phyloP scores from a whole-genome alignment of 208 protist genomes.

The Acanthamoeba quina region DNA sequence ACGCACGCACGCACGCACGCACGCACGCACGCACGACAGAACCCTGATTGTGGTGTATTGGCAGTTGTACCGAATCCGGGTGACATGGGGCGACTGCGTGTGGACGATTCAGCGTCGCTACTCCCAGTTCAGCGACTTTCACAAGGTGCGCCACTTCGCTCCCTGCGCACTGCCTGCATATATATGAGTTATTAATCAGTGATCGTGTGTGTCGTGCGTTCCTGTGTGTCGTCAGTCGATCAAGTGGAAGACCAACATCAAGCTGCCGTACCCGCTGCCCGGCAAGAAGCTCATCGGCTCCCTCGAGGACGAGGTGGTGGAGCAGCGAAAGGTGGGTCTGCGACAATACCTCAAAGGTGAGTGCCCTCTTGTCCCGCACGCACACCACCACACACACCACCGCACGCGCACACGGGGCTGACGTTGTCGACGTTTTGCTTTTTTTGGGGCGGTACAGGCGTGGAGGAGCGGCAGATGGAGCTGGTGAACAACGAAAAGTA shows the following conservation, averaged over 20 bases:
- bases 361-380: neutral
- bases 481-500: conserved; percentile 54
- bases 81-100: conserved; percentile 33
- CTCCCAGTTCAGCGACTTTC: conserved; percentile 29
- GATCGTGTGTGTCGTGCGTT: too few relatives aligned
- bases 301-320: conserved; percentile 16
- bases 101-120: conserved; percentile 39
- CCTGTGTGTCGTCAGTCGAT: neutral
- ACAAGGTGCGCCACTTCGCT: neutral
- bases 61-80: neutral
- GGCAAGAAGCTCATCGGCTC: conserved; percentile 24
- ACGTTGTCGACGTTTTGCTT: neutral
- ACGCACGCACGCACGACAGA: neutral
- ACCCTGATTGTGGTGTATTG: neutral
- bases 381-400: neutral
- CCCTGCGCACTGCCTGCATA: too few relatives aligned
- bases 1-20: neutral
- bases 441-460: neutral
- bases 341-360: conserved; percentile 9
- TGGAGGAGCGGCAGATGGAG: conserved; percentile 47
- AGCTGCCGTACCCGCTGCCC: neutral
- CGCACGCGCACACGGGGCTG: too few relatives aligned
- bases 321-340: conserved; percentile 11
- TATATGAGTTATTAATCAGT: too few relatives aligned
- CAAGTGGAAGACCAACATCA: conserved; percentile 49